phyloP scores from a whole-genome alignment of 1,139 yeast species.

The Hyphopichia burtonii region DNA sequence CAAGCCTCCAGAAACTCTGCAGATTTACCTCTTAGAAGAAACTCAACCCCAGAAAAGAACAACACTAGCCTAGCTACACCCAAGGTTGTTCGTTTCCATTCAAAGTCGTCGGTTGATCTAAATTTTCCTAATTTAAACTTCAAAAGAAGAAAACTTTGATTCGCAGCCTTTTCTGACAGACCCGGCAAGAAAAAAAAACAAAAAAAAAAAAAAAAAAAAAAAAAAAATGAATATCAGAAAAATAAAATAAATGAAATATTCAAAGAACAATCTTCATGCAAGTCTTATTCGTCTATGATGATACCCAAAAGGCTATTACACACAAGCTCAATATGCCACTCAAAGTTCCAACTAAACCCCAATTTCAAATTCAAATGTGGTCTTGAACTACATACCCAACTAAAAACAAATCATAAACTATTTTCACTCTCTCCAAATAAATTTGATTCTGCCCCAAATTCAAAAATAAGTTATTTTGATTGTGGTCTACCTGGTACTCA shows the following conservation, averaged over 20 bases:
- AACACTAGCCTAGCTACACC: not conserved
- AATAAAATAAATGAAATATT: not conserved
- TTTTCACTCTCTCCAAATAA: slow-evolving; percentile 62
- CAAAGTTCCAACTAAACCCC: slow-evolving; percentile 5
- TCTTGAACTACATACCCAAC: slow-evolving; percentile 88
- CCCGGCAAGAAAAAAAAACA: not conserved
- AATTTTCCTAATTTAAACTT: slow-evolving; percentile 12
- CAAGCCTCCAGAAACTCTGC: no score
- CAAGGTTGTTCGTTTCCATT: slow-evolving; percentile 6
- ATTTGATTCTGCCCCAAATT: slow-evolving; percentile 60
- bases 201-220: not conserved
- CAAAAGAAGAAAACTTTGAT: slow-evolving; percentile 3
- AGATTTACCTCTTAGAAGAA: no score
- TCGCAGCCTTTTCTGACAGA: not conserved
- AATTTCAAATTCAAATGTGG: slow-evolving; percentile 69
- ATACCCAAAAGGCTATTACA: slow-evolving; percentile 8
- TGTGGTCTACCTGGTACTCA: slow-evolving; percentile 91
- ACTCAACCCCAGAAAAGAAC: not conserved
- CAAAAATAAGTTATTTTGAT: slow-evolving; percentile 76
- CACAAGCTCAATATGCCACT: not conserved
- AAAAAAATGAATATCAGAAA: not conserved
- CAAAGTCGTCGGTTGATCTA: slow-evolving; percentile 11
- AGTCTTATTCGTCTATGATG: no score
- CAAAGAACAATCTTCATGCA: no score
- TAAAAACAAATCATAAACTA: slow-evolving; percentile 69